Conservation (phyloP, 768 basidiomycete genomes). For the Cystofilobasidium bisporidii region DNA sequence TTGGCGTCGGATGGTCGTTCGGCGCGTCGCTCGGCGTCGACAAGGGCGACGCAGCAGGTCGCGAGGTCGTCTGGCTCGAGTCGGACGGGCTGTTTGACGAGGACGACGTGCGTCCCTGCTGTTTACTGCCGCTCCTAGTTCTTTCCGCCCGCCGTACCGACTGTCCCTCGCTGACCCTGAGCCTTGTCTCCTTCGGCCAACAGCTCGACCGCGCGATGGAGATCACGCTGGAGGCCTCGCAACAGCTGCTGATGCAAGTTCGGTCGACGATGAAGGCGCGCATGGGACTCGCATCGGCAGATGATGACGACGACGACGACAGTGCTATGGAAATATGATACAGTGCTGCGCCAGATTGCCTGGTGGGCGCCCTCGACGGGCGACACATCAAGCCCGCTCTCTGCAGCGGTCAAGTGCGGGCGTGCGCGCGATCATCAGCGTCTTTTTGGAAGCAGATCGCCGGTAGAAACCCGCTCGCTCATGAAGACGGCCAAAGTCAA, state of each 20-base stretch:
- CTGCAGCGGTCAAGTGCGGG: no score
- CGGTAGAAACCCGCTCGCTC: no score
- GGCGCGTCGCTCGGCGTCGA: slow-evolving; percentile 11
- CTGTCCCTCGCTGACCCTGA: not conserved
- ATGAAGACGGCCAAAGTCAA: no score
- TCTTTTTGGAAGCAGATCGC: no score
- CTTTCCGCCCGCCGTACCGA: not conserved
- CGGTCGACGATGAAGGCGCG: slow-evolving; percentile 11
- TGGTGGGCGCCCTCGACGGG: no score
- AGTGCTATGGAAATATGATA: slow-evolving; percentile 22
- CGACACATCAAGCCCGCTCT: no score
- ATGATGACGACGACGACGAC: not conserved
- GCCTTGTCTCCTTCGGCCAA: not conserved
- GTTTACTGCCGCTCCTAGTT: not conserved
- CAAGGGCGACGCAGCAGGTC: not conserved
- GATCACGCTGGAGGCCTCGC: slow-evolving; percentile 8
- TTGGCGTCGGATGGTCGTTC: slow-evolving; percentile 24
- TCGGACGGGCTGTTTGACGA: slow-evolving; percentile 14
- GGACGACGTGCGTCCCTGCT: slow-evolving; percentile 22
- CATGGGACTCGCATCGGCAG: not conserved
- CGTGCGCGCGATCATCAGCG: no score
- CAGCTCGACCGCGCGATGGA: slow-evolving; percentile 16
- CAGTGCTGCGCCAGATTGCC: no score
- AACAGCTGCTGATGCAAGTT: slow-evolving; percentile 3
- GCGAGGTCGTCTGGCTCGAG: slow-evolving; percentile 27